Evolutionary conservation across 1,284 basidiomycete species (phyloP).

Genomic region (Trichosporon sp.): DNA sequence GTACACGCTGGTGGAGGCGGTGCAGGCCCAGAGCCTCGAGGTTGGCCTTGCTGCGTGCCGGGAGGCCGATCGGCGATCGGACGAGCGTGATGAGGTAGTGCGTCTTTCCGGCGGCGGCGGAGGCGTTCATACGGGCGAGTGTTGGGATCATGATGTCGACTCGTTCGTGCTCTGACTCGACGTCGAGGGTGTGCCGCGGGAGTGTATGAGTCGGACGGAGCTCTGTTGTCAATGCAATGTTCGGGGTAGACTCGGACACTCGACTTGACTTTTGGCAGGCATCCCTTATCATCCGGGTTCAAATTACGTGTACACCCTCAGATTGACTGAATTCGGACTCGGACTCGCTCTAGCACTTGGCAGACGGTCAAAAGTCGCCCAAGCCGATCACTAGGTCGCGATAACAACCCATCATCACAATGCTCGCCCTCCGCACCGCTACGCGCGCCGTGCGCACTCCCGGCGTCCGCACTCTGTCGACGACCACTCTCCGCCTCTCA

Average conservation of each 20-base stretch:
- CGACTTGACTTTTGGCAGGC: background rate
- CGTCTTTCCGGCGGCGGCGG: conserved; percentile 10
- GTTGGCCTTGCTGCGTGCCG: conserved; percentile 43
- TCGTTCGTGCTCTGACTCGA: background rate
- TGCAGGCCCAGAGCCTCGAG: conserved; percentile 49
- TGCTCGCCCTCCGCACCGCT: background rate
- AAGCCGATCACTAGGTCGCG: background rate
- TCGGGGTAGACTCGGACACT: background rate
- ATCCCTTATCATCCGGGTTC: background rate
- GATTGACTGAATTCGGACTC: background rate
- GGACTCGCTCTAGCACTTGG: background rate
- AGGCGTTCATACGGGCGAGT: conserved; percentile 7
- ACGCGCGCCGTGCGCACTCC: background rate
- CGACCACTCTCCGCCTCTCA: background rate
- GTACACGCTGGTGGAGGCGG: conserved; percentile 49
- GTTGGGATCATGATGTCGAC: conserved; percentile 17
- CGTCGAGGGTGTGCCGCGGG: background rate
- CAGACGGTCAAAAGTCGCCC: background rate
- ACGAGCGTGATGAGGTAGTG: conserved; percentile 52
- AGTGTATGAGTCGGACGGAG: background rate
- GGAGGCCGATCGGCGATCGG: conserved; percentile 52
- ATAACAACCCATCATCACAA: background rate
- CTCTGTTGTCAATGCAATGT: background rate
- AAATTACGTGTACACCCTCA: conserved; percentile 5
- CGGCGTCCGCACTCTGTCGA: background rate